Percentiles rank a stretch among this genome's conserved stretches.
These are phyloP conservation scores for Rhizophora apiculata DNA, from an alignment of 345 rosid genomes.

Conservation along the genomic window DNA sequence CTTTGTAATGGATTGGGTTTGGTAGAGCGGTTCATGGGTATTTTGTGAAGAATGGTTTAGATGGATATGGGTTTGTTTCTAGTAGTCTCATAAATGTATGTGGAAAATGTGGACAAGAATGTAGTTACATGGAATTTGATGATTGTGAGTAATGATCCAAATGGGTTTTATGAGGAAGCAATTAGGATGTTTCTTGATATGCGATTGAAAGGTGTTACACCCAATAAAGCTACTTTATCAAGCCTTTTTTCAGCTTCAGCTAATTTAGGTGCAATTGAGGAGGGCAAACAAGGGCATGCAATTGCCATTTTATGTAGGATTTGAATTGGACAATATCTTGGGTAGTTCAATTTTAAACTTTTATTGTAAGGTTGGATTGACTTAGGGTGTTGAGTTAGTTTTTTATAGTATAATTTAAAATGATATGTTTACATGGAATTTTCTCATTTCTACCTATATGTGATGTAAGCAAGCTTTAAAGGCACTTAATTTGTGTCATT, in stretches of 20 bases:
- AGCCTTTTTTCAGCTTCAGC: slow-evolving; percentile 71
- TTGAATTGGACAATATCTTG: slow-evolving; percentile 53
- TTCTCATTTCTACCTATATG: no score
- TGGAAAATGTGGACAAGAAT: slow-evolving; percentile 62
- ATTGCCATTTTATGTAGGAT: slow-evolving; percentile 49
- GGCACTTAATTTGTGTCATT: slow-evolving; percentile 41
- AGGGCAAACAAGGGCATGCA: slow-evolving; percentile 45
- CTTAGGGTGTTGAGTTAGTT: slow-evolving; percentile 62
- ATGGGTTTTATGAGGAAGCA: slow-evolving; percentile 57
- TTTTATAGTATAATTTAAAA: slow-evolving; percentile 47
- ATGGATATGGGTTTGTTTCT: slow-evolving; percentile 59
- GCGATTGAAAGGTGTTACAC: slow-evolving; percentile 52
- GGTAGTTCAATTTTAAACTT: slow-evolving; percentile 73
- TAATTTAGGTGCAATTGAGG: slow-evolving; percentile 52
- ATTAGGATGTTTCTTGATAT: slow-evolving; percentile 40
- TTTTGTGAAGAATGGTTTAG: slow-evolving; percentile 49
- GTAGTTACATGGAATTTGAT: slow-evolving; percentile 62
- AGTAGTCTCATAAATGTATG: slow-evolving; percentile 69
- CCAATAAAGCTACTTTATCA: slow-evolving; percentile 53
- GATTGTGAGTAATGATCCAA: slow-evolving; percentile 56
- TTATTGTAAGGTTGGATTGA: slow-evolving; percentile 64
- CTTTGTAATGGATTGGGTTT: slow-evolving; percentile 44
- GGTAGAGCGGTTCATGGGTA: slow-evolving; percentile 78
- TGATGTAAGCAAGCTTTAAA: no score
- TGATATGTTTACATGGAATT: slow-evolving; percentile 79